Base-by-base conservation (phyloP, 305 asterid genomes). In the Euphrasia arctica region DNA sequence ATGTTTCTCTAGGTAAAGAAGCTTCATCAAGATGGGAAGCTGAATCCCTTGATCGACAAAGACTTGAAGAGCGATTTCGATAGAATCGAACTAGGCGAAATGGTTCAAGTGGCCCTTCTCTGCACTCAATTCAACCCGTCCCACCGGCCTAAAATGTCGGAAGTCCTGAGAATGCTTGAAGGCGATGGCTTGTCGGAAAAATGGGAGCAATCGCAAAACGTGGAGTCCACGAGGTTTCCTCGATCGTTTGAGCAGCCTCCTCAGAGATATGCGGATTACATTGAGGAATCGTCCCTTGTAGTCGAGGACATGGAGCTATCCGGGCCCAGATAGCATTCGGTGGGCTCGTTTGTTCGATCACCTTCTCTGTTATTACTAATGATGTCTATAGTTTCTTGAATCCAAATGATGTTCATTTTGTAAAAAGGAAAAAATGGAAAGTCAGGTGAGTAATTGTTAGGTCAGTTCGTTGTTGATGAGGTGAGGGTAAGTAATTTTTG, bases 231-330 rank as follows among this genome's bases (percentile, higher is more conserved):
- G 18, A 81, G 84, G 73, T 77, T 65, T 29, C 5, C 5, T 36
- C 73, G 83, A 22, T 49, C 83, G 13, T 68, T 71, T n/a, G 90
- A 82, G 49, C 72, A 76, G n/a, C 79, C 84, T 7, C 71, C 81
- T 36, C 92, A 86, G 63, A 86, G 95, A 73, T 90, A 93, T 14
- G 82, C 95, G 0, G 94, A 93, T 49, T 90, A 52, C 55, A 80
- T 90, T 9, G 95, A 93, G 73, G 97, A 90, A 61, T 85, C 97
- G 0, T 81, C 96, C 4, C 78, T 86, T 15, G 91, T 84, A 29
- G 84, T 87, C 54, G 99, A 93, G 81, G 92, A 92, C 4, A 88
- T 90, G 85, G 97, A 93, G 60, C 92, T 93, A 54, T 93, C 97
- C 5, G 97, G 97, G 32, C 99, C 99, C 5, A 77, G 99, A 69